Evolutionary conservation across 129 eudicot species (phyloP).

Genomic region (Logfia minima): DNA sequence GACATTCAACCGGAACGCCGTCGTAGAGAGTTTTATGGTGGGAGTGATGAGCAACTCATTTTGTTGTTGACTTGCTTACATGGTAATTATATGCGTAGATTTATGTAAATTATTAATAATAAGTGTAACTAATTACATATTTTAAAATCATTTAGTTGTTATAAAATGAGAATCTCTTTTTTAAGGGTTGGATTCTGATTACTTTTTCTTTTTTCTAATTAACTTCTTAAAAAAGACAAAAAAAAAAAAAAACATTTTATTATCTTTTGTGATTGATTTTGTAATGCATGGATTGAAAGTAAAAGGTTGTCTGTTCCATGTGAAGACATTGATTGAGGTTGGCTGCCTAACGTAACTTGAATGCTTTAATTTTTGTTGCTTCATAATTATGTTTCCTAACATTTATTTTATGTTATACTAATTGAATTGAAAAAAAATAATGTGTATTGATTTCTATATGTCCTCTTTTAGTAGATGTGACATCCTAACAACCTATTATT

Average conservation of each 20-base stretch:
- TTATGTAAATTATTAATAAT: slow-evolving; percentile 21
- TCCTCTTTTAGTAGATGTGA: not conserved
- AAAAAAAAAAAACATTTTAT: too few species aligned
- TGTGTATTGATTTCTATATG: not conserved
- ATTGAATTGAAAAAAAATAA: not conserved
- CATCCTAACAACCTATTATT: too few species aligned
- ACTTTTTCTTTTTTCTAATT: too few species aligned
- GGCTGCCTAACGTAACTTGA: slow-evolving; percentile 20
- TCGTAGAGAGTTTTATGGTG: slow-evolving; percentile 29
- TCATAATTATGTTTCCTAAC: slow-evolving; percentile 6
- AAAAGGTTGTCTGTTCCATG: not conserved
- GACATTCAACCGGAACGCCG: slow-evolving; percentile 26
- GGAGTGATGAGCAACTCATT: slow-evolving; percentile 51
- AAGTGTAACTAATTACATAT: not conserved
- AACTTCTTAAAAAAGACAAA: too few species aligned
- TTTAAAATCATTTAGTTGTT: not conserved
- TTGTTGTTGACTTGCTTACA: slow-evolving; percentile 49
- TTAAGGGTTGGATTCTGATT: not conserved
- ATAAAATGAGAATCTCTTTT: not conserved
- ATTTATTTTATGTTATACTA: not conserved
- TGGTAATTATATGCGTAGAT: slow-evolving; percentile 45
- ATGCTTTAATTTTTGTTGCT: slow-evolving; percentile 12
- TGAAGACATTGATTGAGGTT: slow-evolving; percentile 22
- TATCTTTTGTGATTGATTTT: not conserved
- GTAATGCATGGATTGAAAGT: not conserved